Conservation (phyloP, 352 stramenopile species). For the Phytophthora sojae region DNA sequence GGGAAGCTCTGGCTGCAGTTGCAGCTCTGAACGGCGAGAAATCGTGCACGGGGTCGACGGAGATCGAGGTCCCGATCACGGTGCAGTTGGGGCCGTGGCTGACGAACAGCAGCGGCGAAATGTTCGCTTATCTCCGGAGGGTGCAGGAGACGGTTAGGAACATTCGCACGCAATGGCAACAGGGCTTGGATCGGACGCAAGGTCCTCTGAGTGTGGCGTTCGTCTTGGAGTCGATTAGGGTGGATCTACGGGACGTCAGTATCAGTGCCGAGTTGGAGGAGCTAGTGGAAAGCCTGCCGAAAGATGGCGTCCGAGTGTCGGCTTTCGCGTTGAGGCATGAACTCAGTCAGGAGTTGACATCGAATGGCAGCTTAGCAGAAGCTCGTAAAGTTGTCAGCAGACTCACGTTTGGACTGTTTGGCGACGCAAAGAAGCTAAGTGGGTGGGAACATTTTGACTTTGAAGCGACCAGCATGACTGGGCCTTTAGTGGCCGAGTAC, state of each 20-base stretch:
- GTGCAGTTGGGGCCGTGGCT: conserved; percentile 35
- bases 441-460: conserved; percentile 19
- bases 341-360: conserved; percentile 6
- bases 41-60: conserved; percentile 21
- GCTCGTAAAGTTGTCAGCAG: conserved; percentile 23
- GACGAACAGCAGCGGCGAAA: conserved; percentile 13
- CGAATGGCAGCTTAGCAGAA: conserved; percentile 18
- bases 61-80: conserved; percentile 38
- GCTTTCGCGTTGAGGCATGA: conserved; percentile 28
- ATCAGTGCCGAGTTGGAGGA: conserved; percentile 27
- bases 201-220: conserved; percentile 27
- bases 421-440: conserved; percentile 12
- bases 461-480: conserved; percentile 31
- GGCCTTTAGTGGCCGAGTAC: conserved; percentile 15
- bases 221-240: conserved; percentile 30
- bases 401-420: conserved; percentile 28
- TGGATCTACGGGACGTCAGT: conserved; percentile 21
- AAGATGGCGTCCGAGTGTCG: conserved; percentile 28
- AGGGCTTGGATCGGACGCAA: conserved; percentile 1
- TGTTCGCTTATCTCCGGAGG: conserved; percentile 24
- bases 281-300: conserved; percentile 21
- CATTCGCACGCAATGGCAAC: conserved; percentile 23
- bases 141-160: conserved; percentile 22
- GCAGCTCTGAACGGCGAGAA: conserved; percentile 15
- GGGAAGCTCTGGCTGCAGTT: conserved; percentile 24